Evolutionary conservation across 495 filamentous ascomycete species (phyloP).

Genomic region (Tuber microsphaerosporum): DNA sequence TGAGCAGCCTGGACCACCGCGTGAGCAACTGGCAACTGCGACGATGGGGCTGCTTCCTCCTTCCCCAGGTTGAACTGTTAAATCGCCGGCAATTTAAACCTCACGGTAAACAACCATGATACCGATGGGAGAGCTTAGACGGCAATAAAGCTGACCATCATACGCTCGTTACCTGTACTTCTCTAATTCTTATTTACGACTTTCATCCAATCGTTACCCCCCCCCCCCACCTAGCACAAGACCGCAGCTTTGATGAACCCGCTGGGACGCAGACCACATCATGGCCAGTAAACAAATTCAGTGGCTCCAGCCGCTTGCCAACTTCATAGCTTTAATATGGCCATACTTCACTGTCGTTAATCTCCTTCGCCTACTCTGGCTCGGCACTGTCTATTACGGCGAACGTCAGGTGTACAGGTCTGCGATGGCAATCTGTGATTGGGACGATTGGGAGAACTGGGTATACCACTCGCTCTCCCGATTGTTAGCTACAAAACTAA

Average conservation of each 20-base stretch:
- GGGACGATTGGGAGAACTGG: slow-evolving; percentile 21
- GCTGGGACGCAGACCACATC: not conserved
- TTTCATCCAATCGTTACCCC: not conserved
- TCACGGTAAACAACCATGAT: not conserved
- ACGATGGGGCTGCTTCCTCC: not conserved
- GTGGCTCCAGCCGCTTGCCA: not conserved
- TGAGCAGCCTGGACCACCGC: not conserved
- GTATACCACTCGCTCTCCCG: not conserved
- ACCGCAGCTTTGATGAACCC: not conserved
- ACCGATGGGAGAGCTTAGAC: not conserved
- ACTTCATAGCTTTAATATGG: not conserved
- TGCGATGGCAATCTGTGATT: slow-evolving; percentile 9
- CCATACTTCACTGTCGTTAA: slow-evolving; percentile 1
- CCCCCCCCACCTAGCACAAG: not conserved
- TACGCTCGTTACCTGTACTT: not conserved
- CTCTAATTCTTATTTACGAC: not conserved
- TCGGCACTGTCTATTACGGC: slow-evolving; percentile 7
- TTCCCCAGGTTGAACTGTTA: not conserved
- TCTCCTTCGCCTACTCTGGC: slow-evolving; percentile 17
- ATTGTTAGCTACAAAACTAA: slow-evolving; percentile 3
- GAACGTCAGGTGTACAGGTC: slow-evolving; percentile 18
- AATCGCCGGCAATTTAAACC: not conserved
- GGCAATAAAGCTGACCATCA: not conserved
- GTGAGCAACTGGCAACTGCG: not conserved
- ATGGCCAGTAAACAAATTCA: slow-evolving; percentile 2